Percentiles rank a stretch among this genome's conserved stretches.
Conservation (phyloP, 306 rosid species). For the Cucumis cinereus region DNA sequence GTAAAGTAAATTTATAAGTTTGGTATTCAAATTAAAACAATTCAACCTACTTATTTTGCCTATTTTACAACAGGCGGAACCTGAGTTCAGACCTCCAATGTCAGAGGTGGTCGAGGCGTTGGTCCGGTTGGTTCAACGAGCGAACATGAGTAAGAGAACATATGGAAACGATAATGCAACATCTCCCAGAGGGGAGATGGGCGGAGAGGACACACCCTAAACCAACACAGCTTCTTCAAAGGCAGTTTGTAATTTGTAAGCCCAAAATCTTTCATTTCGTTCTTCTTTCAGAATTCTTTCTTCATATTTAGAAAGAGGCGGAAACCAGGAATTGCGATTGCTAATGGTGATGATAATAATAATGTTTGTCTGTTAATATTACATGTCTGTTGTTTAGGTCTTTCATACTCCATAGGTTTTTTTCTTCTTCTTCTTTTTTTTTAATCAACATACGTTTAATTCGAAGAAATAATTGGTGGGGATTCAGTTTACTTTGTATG, state of each 20-base stretch:
- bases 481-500: neutral
- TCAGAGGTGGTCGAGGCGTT: slow-evolving; percentile 92
- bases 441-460: neutral
- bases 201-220: slow-evolving; percentile 11
- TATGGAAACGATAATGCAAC: slow-evolving; percentile 30
- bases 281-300: neutral
- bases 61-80: slow-evolving; percentile 58
- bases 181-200: slow-evolving; percentile 35
- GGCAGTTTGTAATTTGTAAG: neutral
- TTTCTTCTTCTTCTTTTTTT: too few species aligned
- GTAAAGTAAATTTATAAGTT: slow-evolving; percentile 20
- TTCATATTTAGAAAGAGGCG: too few species aligned
- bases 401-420: neutral
- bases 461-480: neutral
- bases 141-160: slow-evolving; percentile 96
- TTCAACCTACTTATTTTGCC: too few species aligned
- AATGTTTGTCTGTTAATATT: neutral
- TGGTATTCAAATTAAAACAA: too few species aligned
- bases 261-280: neutral
- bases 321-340: neutral
- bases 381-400: neutral
- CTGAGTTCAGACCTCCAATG: slow-evolving; percentile 99
- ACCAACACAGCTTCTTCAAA: too few species aligned
- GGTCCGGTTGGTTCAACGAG: slow-evolving; percentile 84
- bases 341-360: neutral